Conservation (phyloP, 2,329 filamentous ascomycete species). For the Coleophoma cylindrospora region DNA sequence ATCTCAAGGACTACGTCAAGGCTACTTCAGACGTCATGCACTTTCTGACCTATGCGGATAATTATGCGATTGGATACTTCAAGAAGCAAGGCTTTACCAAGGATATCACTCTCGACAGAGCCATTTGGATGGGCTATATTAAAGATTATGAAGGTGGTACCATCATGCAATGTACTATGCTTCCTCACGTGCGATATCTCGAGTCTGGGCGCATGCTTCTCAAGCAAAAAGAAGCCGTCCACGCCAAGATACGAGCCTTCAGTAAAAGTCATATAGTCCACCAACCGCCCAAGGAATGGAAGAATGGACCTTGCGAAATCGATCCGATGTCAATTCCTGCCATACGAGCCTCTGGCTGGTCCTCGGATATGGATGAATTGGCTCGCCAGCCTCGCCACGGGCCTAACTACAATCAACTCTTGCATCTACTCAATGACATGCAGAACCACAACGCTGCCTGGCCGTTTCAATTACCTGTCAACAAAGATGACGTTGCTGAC, state of each 20-base stretch:
- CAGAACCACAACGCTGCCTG: slow-evolving; percentile 91
- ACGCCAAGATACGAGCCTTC: slow-evolving; percentile 90
- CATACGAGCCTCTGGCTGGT: slow-evolving; percentile 92
- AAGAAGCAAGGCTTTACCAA: slow-evolving; percentile 99
- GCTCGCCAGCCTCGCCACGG: slow-evolving; percentile 92
- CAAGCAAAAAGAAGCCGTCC: slow-evolving; percentile 94
- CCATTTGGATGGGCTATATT: slow-evolving; percentile 98
- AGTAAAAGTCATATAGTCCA: slow-evolving; percentile 87
- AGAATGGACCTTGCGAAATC: slow-evolving; percentile 66
- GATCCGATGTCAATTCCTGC: slow-evolving; percentile 83
- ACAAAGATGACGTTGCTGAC: slow-evolving; percentile 93
- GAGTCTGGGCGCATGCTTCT: slow-evolving; percentile 90
- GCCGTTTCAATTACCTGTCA: slow-evolving; percentile 93
- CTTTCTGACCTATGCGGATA: slow-evolving; percentile 97
- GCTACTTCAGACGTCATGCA: slow-evolving; percentile 97
- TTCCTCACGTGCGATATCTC: slow-evolving; percentile 89
- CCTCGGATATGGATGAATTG: slow-evolving; percentile 94
- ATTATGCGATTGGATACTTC: slow-evolving; percentile 98
- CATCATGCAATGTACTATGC: slow-evolving; percentile 99
- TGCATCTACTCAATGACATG: slow-evolving; percentile 89
- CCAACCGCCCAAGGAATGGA: slow-evolving; percentile 80
- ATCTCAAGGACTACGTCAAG: slow-evolving; percentile 97
- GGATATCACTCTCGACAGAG: slow-evolving; percentile 86
- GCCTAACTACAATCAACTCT: slow-evolving; percentile 90
- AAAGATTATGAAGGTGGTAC: slow-evolving; percentile 99